Conservation (phyloP, 1,284 basidiomycete genomes). For the Microbotryomycetes sp. region DNA sequence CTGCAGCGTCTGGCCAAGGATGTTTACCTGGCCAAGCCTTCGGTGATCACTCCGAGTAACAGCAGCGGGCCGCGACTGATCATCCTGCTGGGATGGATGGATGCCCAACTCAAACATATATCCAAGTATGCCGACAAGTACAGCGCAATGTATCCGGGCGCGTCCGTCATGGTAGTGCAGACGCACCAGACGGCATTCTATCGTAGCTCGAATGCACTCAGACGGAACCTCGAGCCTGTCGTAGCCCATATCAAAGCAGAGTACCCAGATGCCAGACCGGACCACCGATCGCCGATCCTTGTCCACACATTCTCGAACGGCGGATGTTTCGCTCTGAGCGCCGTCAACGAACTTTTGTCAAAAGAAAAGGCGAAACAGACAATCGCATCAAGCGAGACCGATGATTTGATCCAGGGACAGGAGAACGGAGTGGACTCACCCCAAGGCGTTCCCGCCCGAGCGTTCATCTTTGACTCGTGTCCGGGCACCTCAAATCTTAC, state of each 20-base stretch:
- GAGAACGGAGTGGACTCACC: background rate
- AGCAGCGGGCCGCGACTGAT: background rate
- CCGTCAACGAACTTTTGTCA: conserved; percentile 16
- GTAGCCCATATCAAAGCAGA: conserved; percentile 6
- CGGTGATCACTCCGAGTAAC: background rate
- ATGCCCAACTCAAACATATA: conserved; percentile 22
- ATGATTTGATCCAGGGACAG: background rate
- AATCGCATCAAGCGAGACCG: background rate
- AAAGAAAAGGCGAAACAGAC: background rate
- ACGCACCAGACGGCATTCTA: conserved; percentile 19
- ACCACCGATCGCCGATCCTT: conserved; percentile 1
- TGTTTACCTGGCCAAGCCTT: background rate
- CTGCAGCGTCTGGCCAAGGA: background rate
- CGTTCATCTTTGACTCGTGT: conserved; percentile 26
- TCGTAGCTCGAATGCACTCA: background rate
- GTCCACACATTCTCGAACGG: conserved; percentile 28
- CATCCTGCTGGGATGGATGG: background rate
- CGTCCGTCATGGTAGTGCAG: conserved; percentile 19
- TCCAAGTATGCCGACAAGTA: conserved; percentile 19
- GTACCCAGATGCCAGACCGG: background rate
- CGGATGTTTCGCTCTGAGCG: conserved; percentile 15
- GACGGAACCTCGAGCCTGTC: conserved; percentile 4
- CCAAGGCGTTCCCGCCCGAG: conserved; percentile 7
- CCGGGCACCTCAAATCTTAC: conserved; percentile 11
- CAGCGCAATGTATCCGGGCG: conserved; percentile 14